phyloP scores from a whole-genome alignment of 1,139 yeast species.

The Kodamaea fungicola region DNA sequence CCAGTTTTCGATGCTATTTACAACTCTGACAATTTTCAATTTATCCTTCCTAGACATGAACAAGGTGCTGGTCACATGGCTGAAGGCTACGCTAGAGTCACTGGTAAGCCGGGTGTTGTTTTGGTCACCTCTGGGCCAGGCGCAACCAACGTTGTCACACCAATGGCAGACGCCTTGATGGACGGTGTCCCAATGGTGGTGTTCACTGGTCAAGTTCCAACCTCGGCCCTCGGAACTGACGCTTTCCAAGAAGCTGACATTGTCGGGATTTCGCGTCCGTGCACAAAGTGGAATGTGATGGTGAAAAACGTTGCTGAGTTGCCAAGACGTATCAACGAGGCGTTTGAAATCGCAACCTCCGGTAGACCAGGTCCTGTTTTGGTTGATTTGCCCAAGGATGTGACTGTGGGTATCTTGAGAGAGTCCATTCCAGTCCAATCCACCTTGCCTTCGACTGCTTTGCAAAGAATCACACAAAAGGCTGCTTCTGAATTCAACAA shows the following conservation, averaged over 20 bases:
- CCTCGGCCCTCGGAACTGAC: slow-evolving; percentile 94
- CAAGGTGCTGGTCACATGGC: slow-evolving; percentile 99
- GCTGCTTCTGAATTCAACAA: slow-evolving; percentile 75
- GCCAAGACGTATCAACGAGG: slow-evolving; percentile 94
- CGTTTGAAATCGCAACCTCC: slow-evolving; percentile 91
- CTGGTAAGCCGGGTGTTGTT: slow-evolving; percentile 97
- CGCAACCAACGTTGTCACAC: slow-evolving; percentile 95
- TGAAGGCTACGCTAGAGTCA: slow-evolving; percentile 94
- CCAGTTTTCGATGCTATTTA: slow-evolving; percentile 97
- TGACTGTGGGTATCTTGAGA: slow-evolving; percentile 85
- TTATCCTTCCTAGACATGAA: slow-evolving; percentile 93
- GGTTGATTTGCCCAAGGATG: slow-evolving; percentile 97
- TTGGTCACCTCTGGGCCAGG: slow-evolving; percentile 98
- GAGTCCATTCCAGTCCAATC: slow-evolving; percentile 84
- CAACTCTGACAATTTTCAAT: slow-evolving; percentile 83
- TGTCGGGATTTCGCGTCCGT: slow-evolving; percentile 91
- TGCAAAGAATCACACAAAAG: slow-evolving; percentile 65
- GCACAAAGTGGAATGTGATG: slow-evolving; percentile 99
- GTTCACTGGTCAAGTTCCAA: slow-evolving; percentile 97
- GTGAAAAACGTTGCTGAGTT: slow-evolving; percentile 91
- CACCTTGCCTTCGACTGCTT: slow-evolving; percentile 79
- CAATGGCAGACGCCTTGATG: slow-evolving; percentile 95
- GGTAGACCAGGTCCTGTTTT: slow-evolving; percentile 99
- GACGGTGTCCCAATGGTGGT: slow-evolving; percentile 98
- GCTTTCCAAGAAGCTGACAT: slow-evolving; percentile 99